These are phyloP conservation scores for Trichophyton schoenleinii DNA, from an alignment of 2,329 filamentous ascomycete species.

Conservation along the genomic window DNA sequence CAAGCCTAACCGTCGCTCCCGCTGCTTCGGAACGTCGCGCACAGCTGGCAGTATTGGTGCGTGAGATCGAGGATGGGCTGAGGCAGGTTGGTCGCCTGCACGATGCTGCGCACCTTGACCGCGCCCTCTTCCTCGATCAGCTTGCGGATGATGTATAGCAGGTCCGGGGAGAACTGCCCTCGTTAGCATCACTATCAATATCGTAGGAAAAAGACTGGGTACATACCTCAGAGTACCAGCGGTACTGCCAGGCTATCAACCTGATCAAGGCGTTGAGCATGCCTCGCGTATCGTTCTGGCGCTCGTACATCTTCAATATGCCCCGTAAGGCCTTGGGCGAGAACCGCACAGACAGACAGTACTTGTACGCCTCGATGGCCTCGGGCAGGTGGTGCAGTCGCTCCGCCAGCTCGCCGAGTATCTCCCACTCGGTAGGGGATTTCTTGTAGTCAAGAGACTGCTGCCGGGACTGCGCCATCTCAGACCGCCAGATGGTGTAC, in stretches of 20 bases:
- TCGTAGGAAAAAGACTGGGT: background rate
- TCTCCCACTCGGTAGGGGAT: constrained; percentile 95
- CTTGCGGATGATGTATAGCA: constrained; percentile 76
- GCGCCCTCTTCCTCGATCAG: constrained; percentile 96
- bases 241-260: constrained; percentile 93
- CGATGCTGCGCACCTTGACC: constrained; percentile 92
- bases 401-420: constrained; percentile 82
- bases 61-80: constrained; percentile 89
- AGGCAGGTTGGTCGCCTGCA: constrained; percentile 87
- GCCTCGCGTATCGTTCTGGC: constrained; percentile 63
- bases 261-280: constrained; percentile 77
- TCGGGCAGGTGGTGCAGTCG: constrained; percentile 86
- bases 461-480: constrained; percentile 88
- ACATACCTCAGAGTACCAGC: constrained; percentile 87
- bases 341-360: constrained; percentile 77
- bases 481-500: constrained; percentile 98
- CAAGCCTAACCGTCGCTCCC: constrained; percentile 63
- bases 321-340: constrained; percentile 85
- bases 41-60: constrained; percentile 89
- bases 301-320: constrained; percentile 67
- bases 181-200: no score
- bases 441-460: constrained; percentile 95
- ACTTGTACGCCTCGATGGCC: constrained; percentile 82
- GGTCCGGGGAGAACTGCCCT: constrained; percentile 68
- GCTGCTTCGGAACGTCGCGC: constrained; percentile 87